A percentile compares a stretch with the other conserved stretches of the same genome.
Conservation (phyloP, 441 rosid species). For the Gossypium lobatum region DNA sequence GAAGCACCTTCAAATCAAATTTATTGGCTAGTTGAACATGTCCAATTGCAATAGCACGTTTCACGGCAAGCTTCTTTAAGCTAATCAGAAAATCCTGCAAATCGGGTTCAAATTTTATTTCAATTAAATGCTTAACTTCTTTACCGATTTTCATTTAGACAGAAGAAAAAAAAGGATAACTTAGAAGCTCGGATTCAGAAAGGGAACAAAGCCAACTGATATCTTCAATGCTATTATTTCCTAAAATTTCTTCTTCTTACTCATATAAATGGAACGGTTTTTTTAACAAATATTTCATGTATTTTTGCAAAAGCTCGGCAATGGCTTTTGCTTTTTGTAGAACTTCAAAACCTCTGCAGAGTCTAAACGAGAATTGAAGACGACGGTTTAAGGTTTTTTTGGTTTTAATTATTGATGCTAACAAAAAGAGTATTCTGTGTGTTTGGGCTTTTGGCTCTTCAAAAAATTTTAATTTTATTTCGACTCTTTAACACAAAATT, state of each 20-base stretch:
- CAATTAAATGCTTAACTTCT: not conserved
- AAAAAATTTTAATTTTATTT: too few species aligned
- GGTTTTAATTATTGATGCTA: too few species aligned
- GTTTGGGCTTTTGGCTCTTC: not conserved
- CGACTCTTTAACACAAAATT: too few species aligned
- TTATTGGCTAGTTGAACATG: slow-evolving; percentile 6
- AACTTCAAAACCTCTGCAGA: not conserved
- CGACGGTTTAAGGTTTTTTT: not conserved
- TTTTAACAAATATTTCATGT: not conserved
- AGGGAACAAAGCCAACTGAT: slow-evolving; percentile 18
- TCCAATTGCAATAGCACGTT: slow-evolving; percentile 14
- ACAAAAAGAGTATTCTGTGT: not conserved
- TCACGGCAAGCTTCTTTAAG: slow-evolving; percentile 11
- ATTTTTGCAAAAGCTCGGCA: not conserved
- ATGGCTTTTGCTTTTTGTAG: not conserved
- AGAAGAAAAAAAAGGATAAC: not conserved
- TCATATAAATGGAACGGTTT: not conserved
- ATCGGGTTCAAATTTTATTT: not conserved
- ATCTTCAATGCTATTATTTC: slow-evolving; percentile 12
- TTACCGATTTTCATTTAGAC: not conserved
- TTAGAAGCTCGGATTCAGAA: slow-evolving; percentile 15
- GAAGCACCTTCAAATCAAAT: slow-evolving; percentile 17
- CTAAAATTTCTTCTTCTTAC: not conserved
- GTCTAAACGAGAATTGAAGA: not conserved
- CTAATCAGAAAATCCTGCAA: slow-evolving; percentile 14